Conservation (phyloP, 108 stramenopile genomes). For the Hondaea fermentalgiana region DNA sequence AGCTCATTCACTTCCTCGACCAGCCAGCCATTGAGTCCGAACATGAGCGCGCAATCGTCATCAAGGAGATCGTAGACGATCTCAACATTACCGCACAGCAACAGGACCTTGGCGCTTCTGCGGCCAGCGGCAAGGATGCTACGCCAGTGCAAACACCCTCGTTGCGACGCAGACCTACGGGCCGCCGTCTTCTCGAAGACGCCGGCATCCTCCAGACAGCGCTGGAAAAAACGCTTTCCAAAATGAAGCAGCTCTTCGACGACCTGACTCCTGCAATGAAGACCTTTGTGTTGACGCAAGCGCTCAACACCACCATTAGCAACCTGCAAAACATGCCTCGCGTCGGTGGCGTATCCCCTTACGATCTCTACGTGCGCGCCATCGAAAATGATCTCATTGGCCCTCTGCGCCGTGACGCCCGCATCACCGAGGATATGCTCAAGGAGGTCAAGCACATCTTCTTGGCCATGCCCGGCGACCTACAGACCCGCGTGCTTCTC, state of each 20-base stretch:
- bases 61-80: neutral
- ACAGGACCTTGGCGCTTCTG: neutral
- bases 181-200: neutral
- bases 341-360: neutral
- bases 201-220: neutral
- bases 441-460: neutral
- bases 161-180: neutral
- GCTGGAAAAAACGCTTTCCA: neutral
- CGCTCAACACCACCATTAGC: neutral
- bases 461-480: neutral
- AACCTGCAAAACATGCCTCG: constrained; percentile 11
- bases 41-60: neutral
- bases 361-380: constrained; percentile 8
- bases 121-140: neutral
- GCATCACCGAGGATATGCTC: constrained; percentile 7
- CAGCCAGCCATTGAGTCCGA: neutral
- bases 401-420: constrained; percentile 5
- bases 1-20: constrained; percentile 4
- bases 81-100: neutral
- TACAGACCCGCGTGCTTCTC: constrained; percentile 1
- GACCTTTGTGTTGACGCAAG: neutral
- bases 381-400: constrained; percentile 16
- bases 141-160: neutral
- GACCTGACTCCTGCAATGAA: neutral
- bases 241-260: constrained; percentile 7